Conservation (phyloP, 2,329 filamentous ascomycete genomes). For the Parafenestella ontariensis region DNA sequence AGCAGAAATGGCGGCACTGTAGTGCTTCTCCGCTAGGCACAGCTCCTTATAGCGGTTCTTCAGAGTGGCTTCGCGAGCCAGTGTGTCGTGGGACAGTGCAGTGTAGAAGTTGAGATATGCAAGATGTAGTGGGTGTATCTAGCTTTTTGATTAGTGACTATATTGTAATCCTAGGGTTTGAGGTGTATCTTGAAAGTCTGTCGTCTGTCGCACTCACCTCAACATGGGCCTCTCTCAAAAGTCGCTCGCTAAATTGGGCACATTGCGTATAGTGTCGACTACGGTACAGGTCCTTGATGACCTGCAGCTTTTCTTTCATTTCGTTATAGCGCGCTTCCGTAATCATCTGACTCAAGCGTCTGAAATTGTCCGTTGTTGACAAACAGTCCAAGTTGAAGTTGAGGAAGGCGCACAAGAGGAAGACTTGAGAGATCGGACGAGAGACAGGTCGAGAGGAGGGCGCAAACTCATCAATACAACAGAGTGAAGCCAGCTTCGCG, state of each 20-base stretch:
- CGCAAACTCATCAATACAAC: conserved; percentile 8
- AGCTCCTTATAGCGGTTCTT: conserved; percentile 40
- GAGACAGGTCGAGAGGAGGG: conserved; percentile 8
- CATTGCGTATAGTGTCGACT: conserved; percentile 48
- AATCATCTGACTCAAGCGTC: conserved; percentile 17
- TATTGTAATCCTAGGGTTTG: background rate
- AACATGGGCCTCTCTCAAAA: conserved; percentile 28
- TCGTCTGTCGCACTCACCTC: conserved; percentile 22
- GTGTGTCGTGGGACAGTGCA: conserved; percentile 46
- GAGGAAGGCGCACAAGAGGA: conserved; percentile 4
- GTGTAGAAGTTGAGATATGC: conserved; percentile 49
- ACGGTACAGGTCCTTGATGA: conserved; percentile 42
- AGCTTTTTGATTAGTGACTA: background rate
- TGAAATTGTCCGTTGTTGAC: conserved; percentile 2
- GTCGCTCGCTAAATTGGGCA: conserved; percentile 32
- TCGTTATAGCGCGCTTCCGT: conserved; percentile 24
- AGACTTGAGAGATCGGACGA: conserved; percentile 3
- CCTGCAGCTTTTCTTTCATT: conserved; percentile 33
- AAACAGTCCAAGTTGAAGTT: conserved; percentile 10
- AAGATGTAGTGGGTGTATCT: conserved; percentile 46
- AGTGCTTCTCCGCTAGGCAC: conserved; percentile 45
- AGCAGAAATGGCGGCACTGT: conserved; percentile 37
- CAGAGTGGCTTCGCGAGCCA: conserved; percentile 44
- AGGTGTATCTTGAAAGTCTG: too few species aligned
- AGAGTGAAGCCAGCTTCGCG: conserved; percentile 13